These are phyloP conservation scores for Scopulariopsis brevicaulis DNA, from an alignment of 2,329 filamentous ascomycete genomes.

Conservation along the genomic window DNA sequence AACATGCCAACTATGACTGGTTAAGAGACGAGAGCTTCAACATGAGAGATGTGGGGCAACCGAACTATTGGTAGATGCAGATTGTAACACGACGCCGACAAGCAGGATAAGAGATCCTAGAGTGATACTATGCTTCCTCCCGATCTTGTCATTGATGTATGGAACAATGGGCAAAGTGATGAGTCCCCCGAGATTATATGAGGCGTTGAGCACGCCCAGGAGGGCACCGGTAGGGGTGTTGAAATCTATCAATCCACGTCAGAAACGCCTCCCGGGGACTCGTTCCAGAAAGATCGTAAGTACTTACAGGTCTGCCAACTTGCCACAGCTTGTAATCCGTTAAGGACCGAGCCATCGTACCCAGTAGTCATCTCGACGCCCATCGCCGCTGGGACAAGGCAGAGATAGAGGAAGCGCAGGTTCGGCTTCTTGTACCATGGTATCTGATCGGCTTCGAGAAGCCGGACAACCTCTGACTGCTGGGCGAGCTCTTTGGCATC, in stretches of 20 bases:
- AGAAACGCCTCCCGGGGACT: background rate
- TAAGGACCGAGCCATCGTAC: slow-evolving; percentile 35
- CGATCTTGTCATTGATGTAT: no score
- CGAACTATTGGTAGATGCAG: background rate
- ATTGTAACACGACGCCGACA: background rate
- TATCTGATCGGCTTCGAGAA: slow-evolving; percentile 17
- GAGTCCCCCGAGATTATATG: background rate
- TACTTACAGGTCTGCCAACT: slow-evolving; percentile 23
- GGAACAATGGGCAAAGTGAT: background rate
- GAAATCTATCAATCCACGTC: background rate
- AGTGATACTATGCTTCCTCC: no score
- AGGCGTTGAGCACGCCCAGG: no score
- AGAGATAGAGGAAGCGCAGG: slow-evolving; percentile 35
- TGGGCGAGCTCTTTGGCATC: no score
- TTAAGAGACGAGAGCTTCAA: background rate
- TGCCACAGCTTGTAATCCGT: slow-evolving; percentile 25
- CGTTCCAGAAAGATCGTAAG: background rate
- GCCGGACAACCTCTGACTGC: slow-evolving; percentile 20
- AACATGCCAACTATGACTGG: slow-evolving; percentile 34
- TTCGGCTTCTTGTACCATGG: slow-evolving; percentile 45
- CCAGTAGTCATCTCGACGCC: slow-evolving; percentile 46
- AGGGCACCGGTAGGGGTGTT: no score
- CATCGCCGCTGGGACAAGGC: slow-evolving; percentile 40
- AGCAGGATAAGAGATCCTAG: no score
- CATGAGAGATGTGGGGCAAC: background rate